Base-by-base conservation (phyloP, 2,329 filamentous ascomycete species). In the Exophiala mesophila region DNA sequence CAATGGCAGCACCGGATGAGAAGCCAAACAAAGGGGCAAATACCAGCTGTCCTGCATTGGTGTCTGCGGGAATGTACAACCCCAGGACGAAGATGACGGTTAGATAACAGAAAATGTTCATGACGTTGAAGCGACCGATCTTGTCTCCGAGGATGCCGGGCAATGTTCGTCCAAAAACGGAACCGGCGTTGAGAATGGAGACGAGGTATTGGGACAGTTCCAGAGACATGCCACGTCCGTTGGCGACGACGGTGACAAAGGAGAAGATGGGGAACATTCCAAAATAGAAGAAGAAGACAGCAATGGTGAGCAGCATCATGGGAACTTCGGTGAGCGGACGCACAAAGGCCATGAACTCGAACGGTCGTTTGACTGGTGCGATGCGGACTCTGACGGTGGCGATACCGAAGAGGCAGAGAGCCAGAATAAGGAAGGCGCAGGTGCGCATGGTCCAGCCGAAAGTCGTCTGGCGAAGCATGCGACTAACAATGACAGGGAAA, bases 11-110 rank as follows among this genome's bases (percentile, higher is more conserved):
- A 9, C 83, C 84, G 0, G 77, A 81, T 10, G 73, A 73, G 58
- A 87, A 85, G 13, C 83, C 84, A 52, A 83, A 88, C 5, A 85
- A 62, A n/a, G 74, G 68, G 9, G 75, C 72, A 59, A 85, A 87
- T 24, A 78, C 68, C 36, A 86, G 72, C 44, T 82, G 76, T 1
- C 76, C 72, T 0, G 73, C 72, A 7, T 79, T 74, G 26, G 67
- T 67, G 3, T 64, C 65, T 8, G 67, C 70, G 1, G 73, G 71
- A 3, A 79, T 63, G 77, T 78, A 76, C 2, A 83, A 59, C 19
- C 69, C 73, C 0, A 80, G 62, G 9, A 71, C 67, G 1, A 77
- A 53, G 24, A 77, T 65, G 3, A 59, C 56, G 9, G 73, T 66
- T 18, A 71, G 46, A 20, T 62, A 63, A 23, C 69, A 70, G 54